phyloP scores from a whole-genome alignment of 1,139 yeast species.

The Yamadazyma pseudoaaseri region DNA sequence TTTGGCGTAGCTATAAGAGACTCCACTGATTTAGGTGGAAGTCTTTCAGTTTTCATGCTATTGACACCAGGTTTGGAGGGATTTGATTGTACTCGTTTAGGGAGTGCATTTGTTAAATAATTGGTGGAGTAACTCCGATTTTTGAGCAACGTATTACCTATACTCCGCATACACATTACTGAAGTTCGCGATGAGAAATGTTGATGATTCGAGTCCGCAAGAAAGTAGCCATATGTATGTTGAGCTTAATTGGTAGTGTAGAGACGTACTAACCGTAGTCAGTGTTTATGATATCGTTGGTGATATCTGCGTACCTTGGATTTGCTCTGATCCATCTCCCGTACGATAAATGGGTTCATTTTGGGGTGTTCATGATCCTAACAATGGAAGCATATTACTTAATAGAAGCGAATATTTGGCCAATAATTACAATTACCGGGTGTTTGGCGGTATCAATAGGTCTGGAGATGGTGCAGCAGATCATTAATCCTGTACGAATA shows the following conservation, averaged over 20 bases:
- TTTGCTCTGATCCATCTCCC: slow-evolving; percentile 45
- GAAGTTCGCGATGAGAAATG: too few relatives aligned
- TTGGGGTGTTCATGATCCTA: slow-evolving; percentile 46
- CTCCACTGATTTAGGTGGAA: slow-evolving; percentile 4
- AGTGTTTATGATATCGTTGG: slow-evolving; percentile 29
- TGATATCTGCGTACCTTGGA: slow-evolving; percentile 47
- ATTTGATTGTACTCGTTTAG: not conserved
- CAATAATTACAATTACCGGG: slow-evolving; percentile 39
- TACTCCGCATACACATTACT: too few relatives aligned
- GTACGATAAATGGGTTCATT: slow-evolving; percentile 58
- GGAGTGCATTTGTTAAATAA: slow-evolving; percentile 5
- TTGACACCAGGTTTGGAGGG: not conserved
- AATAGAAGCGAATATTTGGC: slow-evolving; percentile 38
- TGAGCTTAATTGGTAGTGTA: not conserved
- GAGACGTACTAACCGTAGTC: slow-evolving; percentile 6
- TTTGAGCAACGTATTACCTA: too few relatives aligned
- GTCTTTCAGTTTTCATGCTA: not conserved
- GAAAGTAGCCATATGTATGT: slow-evolving; percentile 25
- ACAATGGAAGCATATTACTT: slow-evolving; percentile 57
- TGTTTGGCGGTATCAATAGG: slow-evolving; percentile 49
- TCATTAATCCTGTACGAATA: slow-evolving; percentile 43
- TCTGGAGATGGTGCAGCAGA: slow-evolving; percentile 51
- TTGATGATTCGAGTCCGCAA: slow-evolving; percentile 8
- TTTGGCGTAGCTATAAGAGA: slow-evolving; percentile 23
- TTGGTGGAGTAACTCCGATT: slow-evolving; percentile 2